phyloP scores from a whole-genome alignment of 2,329 filamentous ascomycete genomes.

The Pseudovirgaria hyperparasitica region DNA sequence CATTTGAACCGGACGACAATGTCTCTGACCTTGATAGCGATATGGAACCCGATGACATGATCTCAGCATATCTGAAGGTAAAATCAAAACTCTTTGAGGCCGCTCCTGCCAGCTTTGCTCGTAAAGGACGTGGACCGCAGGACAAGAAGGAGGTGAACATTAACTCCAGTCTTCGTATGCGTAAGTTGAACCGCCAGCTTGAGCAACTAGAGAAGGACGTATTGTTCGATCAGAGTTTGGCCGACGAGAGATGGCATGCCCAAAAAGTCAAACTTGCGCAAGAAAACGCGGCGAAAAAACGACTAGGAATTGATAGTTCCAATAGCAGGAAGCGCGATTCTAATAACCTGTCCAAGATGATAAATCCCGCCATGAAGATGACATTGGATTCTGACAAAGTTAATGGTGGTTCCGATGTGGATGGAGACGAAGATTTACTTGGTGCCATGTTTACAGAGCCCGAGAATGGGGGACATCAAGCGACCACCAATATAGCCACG shows the following conservation, averaged over 20 bases:
- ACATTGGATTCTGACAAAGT: constrained; percentile 21
- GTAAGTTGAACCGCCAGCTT: constrained; percentile 61
- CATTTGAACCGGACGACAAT: no score
- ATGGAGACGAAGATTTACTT: constrained; percentile 44
- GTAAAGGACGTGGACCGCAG: constrained; percentile 16
- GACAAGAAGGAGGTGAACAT: constrained; percentile 10
- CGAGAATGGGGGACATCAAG: constrained; percentile 29
- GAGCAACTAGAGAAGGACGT: constrained; percentile 57
- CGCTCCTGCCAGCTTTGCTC: constrained; percentile 46
- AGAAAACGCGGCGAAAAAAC: constrained; percentile 19
- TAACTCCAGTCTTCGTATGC: constrained; percentile 16
- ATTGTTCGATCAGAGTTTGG: constrained; percentile 35
- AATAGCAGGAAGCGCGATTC: background rate
- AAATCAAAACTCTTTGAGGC: constrained; percentile 43
- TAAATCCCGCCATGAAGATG: background rate
- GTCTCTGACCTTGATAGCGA: constrained; percentile 39
- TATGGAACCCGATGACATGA: constrained; percentile 36
- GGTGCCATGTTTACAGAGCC: constrained; percentile 44
- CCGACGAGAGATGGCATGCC: constrained; percentile 33
- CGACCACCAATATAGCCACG: constrained; percentile 6
- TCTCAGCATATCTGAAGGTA: constrained; percentile 64
- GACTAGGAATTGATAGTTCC: background rate
- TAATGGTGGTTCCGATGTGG: constrained; percentile 23
- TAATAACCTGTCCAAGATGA: background rate
- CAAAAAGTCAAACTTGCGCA: constrained; percentile 29